Evolutionary conservation across 352 stramenopile species (phyloP).

Genomic region (Globisporangium takayamanum): DNA sequence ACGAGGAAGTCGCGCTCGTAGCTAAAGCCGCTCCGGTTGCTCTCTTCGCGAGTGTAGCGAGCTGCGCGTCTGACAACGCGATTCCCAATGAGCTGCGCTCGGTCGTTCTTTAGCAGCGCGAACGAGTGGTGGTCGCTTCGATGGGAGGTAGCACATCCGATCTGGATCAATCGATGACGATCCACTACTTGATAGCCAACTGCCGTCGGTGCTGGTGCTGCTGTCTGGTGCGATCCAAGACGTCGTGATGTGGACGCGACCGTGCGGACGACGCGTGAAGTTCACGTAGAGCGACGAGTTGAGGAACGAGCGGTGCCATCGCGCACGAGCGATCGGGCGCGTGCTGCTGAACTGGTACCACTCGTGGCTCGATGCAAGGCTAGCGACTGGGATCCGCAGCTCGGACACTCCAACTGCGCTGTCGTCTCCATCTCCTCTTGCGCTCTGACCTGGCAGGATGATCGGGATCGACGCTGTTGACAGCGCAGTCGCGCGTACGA

Average conservation of each 20-base stretch:
- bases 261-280: conserved; percentile 35
- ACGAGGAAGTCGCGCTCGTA: conserved; percentile 63
- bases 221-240: conserved; percentile 27
- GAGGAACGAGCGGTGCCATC: conserved; percentile 57
- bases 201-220: not conserved
- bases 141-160: conserved; percentile 2
- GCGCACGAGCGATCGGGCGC: conserved; percentile 23
- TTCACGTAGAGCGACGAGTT: conserved; percentile 39
- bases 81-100: conserved; percentile 5
- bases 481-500: conserved; percentile 28
- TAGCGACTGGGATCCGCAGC: conserved; percentile 25
- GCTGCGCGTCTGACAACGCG: not conserved
- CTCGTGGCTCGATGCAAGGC: conserved; percentile 43
- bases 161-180: not conserved
- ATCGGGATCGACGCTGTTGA: conserved; percentile 48
- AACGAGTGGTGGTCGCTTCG: conserved; percentile 10
- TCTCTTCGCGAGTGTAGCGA: conserved; percentile 12
- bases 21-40: conserved; percentile 26
- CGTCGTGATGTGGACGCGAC: conserved; percentile 34
- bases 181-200: not conserved
- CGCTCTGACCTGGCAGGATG: conserved; percentile 36
- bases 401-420: not conserved
- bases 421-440: not conserved
- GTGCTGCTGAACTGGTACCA: conserved; percentile 77
- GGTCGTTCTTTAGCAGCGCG: conserved; percentile 4